These are phyloP conservation scores for Colletotrichum magnum DNA, from an alignment of 2,329 filamentous ascomycete species.

Conservation along the genomic window DNA sequence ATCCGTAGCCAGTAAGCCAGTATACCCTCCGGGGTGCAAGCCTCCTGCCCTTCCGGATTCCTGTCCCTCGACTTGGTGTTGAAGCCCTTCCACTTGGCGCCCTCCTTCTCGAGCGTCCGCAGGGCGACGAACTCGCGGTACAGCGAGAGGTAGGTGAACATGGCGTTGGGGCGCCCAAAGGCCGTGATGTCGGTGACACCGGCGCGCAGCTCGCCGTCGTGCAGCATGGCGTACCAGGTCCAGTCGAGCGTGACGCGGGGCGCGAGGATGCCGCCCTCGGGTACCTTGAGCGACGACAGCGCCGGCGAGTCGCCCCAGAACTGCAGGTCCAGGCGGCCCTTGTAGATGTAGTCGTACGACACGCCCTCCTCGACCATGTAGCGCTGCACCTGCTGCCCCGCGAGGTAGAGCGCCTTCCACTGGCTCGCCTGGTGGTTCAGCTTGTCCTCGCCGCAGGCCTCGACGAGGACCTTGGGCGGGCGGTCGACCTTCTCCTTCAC, in stretches of 20 bases:
- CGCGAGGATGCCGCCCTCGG: conserved; percentile 38
- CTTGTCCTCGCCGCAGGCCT: conserved; percentile 35
- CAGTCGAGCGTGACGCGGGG: conserved; percentile 43
- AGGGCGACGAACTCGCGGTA: conserved; percentile 41
- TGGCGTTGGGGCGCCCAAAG: conserved; percentile 40
- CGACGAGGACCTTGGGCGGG: conserved; percentile 32
- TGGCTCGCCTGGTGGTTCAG: conserved; percentile 42
- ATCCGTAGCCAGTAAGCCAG: conserved; percentile 42
- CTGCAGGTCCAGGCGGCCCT: conserved; percentile 37
- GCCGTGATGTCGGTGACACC: conserved; percentile 43
- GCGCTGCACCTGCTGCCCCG: conserved; percentile 50
- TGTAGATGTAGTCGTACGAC: conserved; percentile 40
- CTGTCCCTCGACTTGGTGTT: conserved; percentile 40
- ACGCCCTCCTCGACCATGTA: conserved; percentile 46
- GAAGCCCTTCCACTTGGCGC: conserved; percentile 40
- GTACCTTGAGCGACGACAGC: conserved; percentile 34
- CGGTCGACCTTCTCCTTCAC: conserved; percentile 36
- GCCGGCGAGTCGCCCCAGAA: conserved; percentile 40
- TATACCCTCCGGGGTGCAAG: conserved; percentile 41
- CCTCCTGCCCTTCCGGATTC: conserved; percentile 33
- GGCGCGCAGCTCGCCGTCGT: conserved; percentile 41
- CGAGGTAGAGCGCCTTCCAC: conserved; percentile 45
- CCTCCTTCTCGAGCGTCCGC: conserved; percentile 33
- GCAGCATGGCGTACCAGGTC: conserved; percentile 43
- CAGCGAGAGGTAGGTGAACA: conserved; percentile 42